Evolutionary conservation across 2,329 filamentous ascomycete species (phyloP).

Genomic region (Xylaria hypoxylon): DNA sequence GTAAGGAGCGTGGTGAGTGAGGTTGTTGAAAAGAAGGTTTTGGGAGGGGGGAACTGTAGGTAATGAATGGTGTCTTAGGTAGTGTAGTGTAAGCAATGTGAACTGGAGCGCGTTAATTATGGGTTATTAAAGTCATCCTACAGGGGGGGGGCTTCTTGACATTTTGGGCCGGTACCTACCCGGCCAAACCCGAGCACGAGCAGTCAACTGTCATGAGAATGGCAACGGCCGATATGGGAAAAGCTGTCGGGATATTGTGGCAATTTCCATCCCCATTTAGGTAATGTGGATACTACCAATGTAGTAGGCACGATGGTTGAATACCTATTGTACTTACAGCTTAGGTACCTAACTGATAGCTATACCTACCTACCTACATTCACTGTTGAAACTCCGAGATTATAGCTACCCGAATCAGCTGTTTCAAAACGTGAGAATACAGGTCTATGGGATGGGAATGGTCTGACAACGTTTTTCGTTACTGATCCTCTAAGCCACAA

Average conservation of each 20-base stretch:
- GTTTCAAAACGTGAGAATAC: conserved; percentile 19
- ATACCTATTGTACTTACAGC: background rate
- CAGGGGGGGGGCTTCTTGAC: background rate
- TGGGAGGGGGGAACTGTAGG: background rate
- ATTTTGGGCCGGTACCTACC: background rate
- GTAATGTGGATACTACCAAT: conserved; percentile 8
- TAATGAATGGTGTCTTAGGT: background rate
- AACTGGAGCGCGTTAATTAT: conserved; percentile 34
- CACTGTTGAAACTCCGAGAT: background rate
- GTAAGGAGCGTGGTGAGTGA: conserved; percentile 37
- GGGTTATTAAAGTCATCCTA: conserved; percentile 2
- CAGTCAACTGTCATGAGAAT: conserved; percentile 17
- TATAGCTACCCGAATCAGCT: conserved; percentile 28
- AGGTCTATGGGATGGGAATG: conserved; percentile 18
- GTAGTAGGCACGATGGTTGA: too few species aligned
- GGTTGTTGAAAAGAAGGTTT: conserved; percentile 34
- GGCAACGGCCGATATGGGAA: conserved; percentile 19
- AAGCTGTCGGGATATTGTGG: conserved; percentile 12
- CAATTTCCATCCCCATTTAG: conserved; percentile 17
- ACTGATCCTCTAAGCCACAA: background rate
- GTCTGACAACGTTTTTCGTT: conserved; percentile 11
- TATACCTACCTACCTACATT: too few species aligned
- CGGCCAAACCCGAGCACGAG: conserved; percentile 18
- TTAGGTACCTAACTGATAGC: too few species aligned
- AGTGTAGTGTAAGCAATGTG: conserved; percentile 22